Conservation (phyloP, 2,329 filamentous ascomycete species). For the Alternaria hordeiaustralica region DNA sequence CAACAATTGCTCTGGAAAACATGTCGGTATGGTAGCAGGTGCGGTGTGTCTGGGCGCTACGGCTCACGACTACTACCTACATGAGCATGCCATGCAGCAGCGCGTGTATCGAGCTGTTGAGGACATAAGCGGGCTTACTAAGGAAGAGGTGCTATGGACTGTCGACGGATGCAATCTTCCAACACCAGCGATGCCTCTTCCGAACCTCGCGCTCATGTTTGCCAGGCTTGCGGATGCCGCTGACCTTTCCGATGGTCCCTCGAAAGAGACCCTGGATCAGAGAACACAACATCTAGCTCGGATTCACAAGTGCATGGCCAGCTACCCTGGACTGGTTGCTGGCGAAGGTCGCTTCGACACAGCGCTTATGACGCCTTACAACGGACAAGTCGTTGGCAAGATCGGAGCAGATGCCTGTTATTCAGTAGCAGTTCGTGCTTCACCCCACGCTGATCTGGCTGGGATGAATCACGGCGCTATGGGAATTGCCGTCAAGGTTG, state of each 20-base stretch:
- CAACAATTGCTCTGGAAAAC: conserved; percentile 60
- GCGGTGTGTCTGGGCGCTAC: conserved; percentile 46
- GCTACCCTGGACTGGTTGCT: conserved; percentile 53
- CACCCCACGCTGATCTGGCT: conserved; percentile 25
- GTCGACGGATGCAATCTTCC: not conserved
- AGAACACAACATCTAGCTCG: not conserved
- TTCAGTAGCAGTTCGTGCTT: conserved; percentile 48
- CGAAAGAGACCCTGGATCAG: not conserved
- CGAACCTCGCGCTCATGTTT: not conserved
- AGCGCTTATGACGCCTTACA: conserved; percentile 50
- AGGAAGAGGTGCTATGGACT: not conserved
- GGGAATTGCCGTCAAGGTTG: conserved; percentile 58
- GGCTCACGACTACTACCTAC: not conserved
- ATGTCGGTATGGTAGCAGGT: conserved; percentile 57
- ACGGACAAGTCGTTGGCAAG: conserved; percentile 54
- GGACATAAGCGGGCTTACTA: conserved; percentile 11
- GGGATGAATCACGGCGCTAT: conserved; percentile 23
- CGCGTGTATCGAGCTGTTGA: conserved; percentile 48
- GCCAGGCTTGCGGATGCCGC: not conserved
- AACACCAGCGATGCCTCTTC: not conserved
- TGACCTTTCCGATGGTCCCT: not conserved
- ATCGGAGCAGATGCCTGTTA: conserved; percentile 60
- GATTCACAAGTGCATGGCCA: conserved; percentile 45
- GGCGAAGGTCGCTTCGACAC: conserved; percentile 59
- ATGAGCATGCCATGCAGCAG: conserved; percentile 33